Evolutionary conservation across 208 protist species (phyloP).

Genomic region (Leptomonas seymouri): DNA sequence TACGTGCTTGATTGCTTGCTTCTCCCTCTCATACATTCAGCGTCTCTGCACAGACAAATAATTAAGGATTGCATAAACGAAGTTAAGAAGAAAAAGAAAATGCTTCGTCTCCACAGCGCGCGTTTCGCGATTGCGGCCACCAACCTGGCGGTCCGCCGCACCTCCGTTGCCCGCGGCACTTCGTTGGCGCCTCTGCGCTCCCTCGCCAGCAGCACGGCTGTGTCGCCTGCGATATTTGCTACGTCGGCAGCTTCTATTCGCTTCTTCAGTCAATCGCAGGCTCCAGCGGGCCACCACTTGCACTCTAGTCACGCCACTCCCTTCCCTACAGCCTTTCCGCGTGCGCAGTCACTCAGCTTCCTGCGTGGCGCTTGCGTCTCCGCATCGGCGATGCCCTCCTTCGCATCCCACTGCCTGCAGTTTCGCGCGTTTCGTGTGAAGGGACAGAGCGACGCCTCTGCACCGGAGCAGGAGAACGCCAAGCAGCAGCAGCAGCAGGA

Average conservation of each 20-base stretch:
- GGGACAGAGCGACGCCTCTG: constrained; percentile 1
- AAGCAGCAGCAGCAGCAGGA: constrained; percentile 14
- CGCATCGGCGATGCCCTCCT: not conserved
- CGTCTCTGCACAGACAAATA: too few relatives aligned
- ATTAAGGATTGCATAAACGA: too few relatives aligned
- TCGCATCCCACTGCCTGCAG: not conserved
- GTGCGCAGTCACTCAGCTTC: not conserved
- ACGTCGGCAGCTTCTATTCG: not conserved
- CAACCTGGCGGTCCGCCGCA: constrained; percentile 1
- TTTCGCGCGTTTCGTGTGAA: constrained; percentile 29
- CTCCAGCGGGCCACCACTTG: not conserved
- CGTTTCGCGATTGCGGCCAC: constrained; percentile 6
- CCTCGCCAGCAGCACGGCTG: not conserved
- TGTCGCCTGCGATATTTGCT: not conserved
- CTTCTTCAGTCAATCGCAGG: not conserved
- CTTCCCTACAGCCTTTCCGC: not conserved
- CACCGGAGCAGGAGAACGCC: not conserved
- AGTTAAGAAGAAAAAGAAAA: not conserved
- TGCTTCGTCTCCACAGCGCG: constrained; percentile 24
- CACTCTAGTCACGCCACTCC: not conserved
- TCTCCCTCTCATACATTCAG: too few relatives aligned
- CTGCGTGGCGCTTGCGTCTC: constrained; percentile 3
- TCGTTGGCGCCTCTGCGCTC: not conserved
- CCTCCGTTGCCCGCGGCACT: not conserved
- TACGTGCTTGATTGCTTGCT: too few relatives aligned